These are phyloP conservation scores for Multifurca ochricompacta DNA, from an alignment of 768 basidiomycete genomes.

Conservation along the genomic window DNA sequence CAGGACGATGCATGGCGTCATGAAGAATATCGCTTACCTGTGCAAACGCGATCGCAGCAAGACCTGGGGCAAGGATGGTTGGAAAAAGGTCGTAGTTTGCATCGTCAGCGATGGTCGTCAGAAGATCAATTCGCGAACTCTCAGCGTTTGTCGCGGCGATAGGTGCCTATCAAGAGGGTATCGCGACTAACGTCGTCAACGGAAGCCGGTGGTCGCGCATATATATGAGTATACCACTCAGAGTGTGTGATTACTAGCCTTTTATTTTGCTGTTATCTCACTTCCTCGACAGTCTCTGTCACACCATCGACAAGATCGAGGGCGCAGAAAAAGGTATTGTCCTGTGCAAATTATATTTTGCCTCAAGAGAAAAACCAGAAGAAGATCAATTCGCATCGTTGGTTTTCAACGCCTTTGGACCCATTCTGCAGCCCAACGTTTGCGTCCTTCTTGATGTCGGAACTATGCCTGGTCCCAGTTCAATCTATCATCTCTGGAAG, in stretches of 20 bases:
- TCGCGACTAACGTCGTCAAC: slow-evolving; percentile 82
- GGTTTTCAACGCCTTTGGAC: slow-evolving; percentile 93
- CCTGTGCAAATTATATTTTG: slow-evolving; percentile 91
- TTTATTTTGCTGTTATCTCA: background rate
- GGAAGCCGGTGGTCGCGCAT: slow-evolving; percentile 78
- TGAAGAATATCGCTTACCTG: slow-evolving; percentile 87
- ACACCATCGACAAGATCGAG: slow-evolving; percentile 74
- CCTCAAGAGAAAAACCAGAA: slow-evolving; percentile 91
- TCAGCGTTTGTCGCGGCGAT: slow-evolving; percentile 87
- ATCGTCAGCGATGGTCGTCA: slow-evolving; percentile 81
- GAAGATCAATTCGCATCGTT: slow-evolving; percentile 91
- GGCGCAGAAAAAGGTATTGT: slow-evolving; percentile 72
- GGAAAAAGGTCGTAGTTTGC: slow-evolving; percentile 97
- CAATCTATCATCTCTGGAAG: slow-evolving; percentile 92
- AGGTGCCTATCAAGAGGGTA: slow-evolving; percentile 92
- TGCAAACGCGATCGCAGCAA: slow-evolving; percentile 80
- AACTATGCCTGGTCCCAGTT: slow-evolving; percentile 78
- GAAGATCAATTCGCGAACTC: slow-evolving; percentile 78
- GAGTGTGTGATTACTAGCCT: slow-evolving; percentile 39
- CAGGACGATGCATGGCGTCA: slow-evolving; percentile 91
- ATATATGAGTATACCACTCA: slow-evolving; percentile 95
- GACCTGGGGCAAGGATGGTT: slow-evolving; percentile 96
- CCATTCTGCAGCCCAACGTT: slow-evolving; percentile 81
- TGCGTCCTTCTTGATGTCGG: slow-evolving; percentile 89
- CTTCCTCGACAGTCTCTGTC: slow-evolving; percentile 54